Evolutionary conservation across 1,284 basidiomycete genomes (phyloP).

Genomic region (Cryptococcus hybrid): DNA sequence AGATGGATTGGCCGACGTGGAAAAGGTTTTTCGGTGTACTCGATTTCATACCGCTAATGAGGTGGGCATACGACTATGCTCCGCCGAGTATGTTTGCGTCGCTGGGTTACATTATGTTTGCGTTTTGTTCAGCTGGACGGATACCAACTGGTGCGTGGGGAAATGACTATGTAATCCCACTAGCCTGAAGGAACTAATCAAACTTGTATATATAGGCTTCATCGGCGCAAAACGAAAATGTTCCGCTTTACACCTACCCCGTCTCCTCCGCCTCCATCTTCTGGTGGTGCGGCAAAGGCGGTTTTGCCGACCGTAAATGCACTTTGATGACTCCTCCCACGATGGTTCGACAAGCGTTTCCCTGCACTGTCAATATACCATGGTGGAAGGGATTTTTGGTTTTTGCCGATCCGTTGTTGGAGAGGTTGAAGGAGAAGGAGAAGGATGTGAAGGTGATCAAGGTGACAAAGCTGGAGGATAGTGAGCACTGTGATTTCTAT

Average conservation of each 20-base stretch:
- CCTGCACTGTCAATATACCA: constrained; percentile 60
- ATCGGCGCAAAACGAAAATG: constrained; percentile 60
- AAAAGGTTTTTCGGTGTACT: constrained; percentile 59
- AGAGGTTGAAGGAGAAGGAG: constrained; percentile 54
- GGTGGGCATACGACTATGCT: constrained; percentile 58
- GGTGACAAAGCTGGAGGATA: constrained; percentile 55
- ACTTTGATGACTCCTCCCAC: constrained; percentile 55
- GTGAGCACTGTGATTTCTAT: constrained; percentile 55
- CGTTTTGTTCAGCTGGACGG: constrained; percentile 61
- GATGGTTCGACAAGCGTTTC: constrained; percentile 60
- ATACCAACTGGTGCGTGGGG: constrained; percentile 57
- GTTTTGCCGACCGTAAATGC: constrained; percentile 60
- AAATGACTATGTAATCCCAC: neutral
- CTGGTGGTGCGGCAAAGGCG: constrained; percentile 63
- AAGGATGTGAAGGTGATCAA: constrained; percentile 56
- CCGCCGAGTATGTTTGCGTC: constrained; percentile 54
- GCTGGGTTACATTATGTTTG: constrained; percentile 57
- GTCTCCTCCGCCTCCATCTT: constrained; percentile 57
- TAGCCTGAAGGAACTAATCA: neutral
- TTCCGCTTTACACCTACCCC: constrained; percentile 63
- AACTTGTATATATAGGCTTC: constrained; percentile 42
- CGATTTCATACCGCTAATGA: constrained; percentile 64
- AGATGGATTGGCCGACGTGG: constrained; percentile 59
- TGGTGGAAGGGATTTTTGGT: constrained; percentile 57
- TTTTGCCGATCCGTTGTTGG: constrained; percentile 54